These are phyloP conservation scores for Fusarium anguioides DNA, from an alignment of 2,329 filamentous ascomycete species.

Conservation along the genomic window DNA sequence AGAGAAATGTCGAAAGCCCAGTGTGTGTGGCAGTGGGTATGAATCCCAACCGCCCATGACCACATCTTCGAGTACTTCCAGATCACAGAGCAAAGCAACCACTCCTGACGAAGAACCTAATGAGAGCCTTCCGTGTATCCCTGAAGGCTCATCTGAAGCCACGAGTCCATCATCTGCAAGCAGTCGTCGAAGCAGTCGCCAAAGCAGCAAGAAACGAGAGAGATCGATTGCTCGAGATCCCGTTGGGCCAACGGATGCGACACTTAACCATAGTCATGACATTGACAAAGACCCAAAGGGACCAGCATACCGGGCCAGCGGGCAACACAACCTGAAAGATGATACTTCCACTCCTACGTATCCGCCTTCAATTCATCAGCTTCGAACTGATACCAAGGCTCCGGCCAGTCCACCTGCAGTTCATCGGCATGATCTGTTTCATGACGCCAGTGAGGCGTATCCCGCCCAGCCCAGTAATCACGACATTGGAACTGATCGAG, in stretches of 20 bases:
- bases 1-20: slow-evolving; percentile 34
- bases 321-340: slow-evolving; percentile 13
- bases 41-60: slow-evolving; percentile 40
- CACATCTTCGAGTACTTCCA: slow-evolving; percentile 9
- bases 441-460: slow-evolving; percentile 11
- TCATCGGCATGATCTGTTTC: slow-evolving; percentile 24
- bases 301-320: not conserved
- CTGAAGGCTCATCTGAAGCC: slow-evolving; percentile 27
- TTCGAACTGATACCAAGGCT: slow-evolving; percentile 27
- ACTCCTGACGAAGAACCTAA: slow-evolving; percentile 1
- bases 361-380: slow-evolving; percentile 25
- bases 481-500: slow-evolving; percentile 17
- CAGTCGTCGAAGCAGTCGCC: slow-evolving; percentile 6
- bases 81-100: not conserved
- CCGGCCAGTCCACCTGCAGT: slow-evolving; percentile 18
- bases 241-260: slow-evolving; percentile 18
- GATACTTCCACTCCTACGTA: slow-evolving; percentile 15
- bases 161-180: slow-evolving; percentile 1
- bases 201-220: slow-evolving; percentile 20
- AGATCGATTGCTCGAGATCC: slow-evolving; percentile 26
- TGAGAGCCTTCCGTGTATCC: slow-evolving; percentile 29
- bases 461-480: slow-evolving; percentile 6
- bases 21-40: slow-evolving; percentile 29
- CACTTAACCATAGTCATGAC: slow-evolving; percentile 14
- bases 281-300: slow-evolving; percentile 22